Evolutionary conservation across 139 green algal species (phyloP), one percentile per base, ranked within the genome.

Genomic region (Chlorella sp.): DNA sequence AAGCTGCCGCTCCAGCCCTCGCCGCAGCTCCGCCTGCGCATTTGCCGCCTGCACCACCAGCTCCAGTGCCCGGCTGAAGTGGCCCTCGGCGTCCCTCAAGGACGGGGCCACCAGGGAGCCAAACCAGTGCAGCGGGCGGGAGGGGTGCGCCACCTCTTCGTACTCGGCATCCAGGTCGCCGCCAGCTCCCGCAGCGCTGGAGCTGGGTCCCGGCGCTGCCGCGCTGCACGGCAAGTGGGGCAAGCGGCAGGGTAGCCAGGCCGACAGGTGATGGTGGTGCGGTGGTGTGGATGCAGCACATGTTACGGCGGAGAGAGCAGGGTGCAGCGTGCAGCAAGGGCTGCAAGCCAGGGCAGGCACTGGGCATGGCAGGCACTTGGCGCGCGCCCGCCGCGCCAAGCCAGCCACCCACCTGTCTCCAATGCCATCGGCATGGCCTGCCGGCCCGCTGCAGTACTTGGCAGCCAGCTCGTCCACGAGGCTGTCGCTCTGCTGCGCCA

Each of bases 41-140:
- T 74, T 80, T 13, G 81, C 81, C 32, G 81, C 81, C 51, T 73
- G 54, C 54, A 86, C 70, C 38, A 43, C 56, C 54, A 73, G 54
- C 58, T 32, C 41, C 70, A 86, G 54, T 32, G 70, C 81, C 30
- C 44, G 34, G 11, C 40, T 13, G 44, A 86, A 86, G 34, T 82
- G 58, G 8, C 32, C 20, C 73, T 86, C 73, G 26, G 82, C 82
- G 22, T 82, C 60, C 14, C 73, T 46, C 73, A 86, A 44, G 11
- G 56, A 64, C 0, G 73, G 82, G 8, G 82, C 43, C 73, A 86
- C 73, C 11, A 86, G 73, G 32, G 26, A 56, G 16, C 82, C 82
- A 69, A 82, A 86, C 82, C 82, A 86, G 60, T 65, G 62, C 73
- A 86, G 58, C 43, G 82, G 82, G 20, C 43, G 40, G 28, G 56